Base-by-base conservation (phyloP, 805 yeast genomes). In the Yamadazyma takamatsuzukensis region DNA sequence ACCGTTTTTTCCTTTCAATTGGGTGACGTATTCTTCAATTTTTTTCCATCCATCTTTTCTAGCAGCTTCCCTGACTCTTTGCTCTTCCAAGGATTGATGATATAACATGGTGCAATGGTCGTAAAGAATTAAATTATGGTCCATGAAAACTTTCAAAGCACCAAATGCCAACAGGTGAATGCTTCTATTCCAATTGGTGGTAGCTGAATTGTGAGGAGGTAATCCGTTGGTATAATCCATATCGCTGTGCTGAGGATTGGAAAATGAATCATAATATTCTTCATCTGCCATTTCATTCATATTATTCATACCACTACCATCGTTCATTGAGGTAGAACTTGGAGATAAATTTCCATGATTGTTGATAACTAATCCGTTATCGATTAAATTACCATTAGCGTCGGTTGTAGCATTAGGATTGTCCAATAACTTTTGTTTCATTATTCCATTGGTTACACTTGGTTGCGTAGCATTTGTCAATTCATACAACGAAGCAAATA, bases 61-160 rank as follows among this genome's bases (percentile, higher is more conserved):
- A 22, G 79, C 71, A 25, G 67, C 64, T 45, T 77, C 80, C 34
- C 83, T 69, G 45, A 74, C 74, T 44, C 74, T 74, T 52, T 82
- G 85, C 45, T 82, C 88, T 48, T 79, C 84, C 39, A 83, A 66
- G 30, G 84, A 78, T 47, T 86, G 86, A 47, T 87, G 82, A 57
- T 88, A 88, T 41, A 85, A 61, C 48, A 85, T 73, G n/a, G 94
- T 83, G 54, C 97, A 90, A 53, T 88, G 89, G 55, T 89, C 96
- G 59, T 86, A 93, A 16, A 90, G 68, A 6, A 81, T 80, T 11
- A 96, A 95, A 56, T 89, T 89, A 32, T 93, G 82, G 51, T 90
- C 97, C 79, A 89, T 78, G 52, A 93, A 89, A 35, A 86, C 82
- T 56, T 88, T 88, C 48, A 93, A 69, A 0, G 97, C 96, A 37